A percentile compares a stretch with the other conserved stretches of the same genome.
These are phyloP conservation scores for Fabrea salina DNA, from an alignment of 169 alveolate species.

Conservation along the genomic window DNA sequence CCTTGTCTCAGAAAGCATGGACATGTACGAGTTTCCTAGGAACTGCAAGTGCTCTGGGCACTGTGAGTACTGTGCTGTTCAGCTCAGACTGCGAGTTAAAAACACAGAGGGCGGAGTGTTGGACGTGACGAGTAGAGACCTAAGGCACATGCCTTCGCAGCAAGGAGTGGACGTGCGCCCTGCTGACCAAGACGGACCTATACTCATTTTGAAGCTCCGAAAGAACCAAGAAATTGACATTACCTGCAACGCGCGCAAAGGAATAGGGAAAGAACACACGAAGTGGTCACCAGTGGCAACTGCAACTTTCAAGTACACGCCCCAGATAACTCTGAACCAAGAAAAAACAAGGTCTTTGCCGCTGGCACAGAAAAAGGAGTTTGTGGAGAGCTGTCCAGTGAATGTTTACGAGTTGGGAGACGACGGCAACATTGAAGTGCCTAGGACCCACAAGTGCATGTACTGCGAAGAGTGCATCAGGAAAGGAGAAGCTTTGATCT, in stretches of 20 bases:
- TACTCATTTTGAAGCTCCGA: conserved; percentile 90
- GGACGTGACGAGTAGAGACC: conserved; percentile 86
- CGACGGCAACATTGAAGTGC: conserved; percentile 57
- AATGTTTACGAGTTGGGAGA: conserved; percentile 77
- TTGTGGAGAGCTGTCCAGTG: conserved; percentile 89
- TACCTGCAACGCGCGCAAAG: conserved; percentile 93
- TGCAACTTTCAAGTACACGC: conserved; percentile 79
- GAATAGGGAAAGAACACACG: conserved; percentile 96
- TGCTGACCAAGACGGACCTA: conserved; percentile 65
- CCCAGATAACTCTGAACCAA: conserved; percentile 70
- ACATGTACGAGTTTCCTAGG: conserved; percentile 87
- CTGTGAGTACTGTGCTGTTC: conserved; percentile 90
- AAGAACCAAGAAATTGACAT: conserved; percentile 90
- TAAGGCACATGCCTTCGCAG: conserved; percentile 81
- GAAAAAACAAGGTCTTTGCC: background rate
- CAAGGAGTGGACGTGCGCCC: conserved; percentile 60
- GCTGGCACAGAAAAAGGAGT: conserved; percentile 63
- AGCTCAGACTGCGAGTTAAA: conserved; percentile 84
- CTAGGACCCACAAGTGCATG: conserved; percentile 71
- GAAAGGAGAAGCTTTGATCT: conserved; percentile 39
- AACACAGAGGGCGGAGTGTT: conserved; percentile 73
- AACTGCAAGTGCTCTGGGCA: conserved; percentile 90
- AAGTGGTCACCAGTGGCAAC: conserved; percentile 96
- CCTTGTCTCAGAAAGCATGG: conserved; percentile 84
- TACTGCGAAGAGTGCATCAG: conserved; percentile 87